These are phyloP conservation scores for Posidonia australis DNA, from an alignment of 106 monocot species.

Conservation along the genomic window DNA sequence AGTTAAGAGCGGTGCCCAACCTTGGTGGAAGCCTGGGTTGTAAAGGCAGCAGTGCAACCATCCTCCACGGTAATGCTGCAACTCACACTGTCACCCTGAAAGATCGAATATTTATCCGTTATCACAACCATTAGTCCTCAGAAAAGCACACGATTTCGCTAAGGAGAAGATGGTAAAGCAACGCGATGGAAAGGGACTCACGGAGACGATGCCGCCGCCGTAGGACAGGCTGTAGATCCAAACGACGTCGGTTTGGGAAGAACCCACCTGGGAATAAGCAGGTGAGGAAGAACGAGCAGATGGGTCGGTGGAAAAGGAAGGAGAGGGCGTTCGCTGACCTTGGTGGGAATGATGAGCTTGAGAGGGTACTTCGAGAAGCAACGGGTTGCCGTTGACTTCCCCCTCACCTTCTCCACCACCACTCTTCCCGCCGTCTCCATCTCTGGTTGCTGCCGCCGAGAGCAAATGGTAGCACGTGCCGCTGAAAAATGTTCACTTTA, in stretches of 20 bases:
- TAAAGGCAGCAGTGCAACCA: constrained; percentile 64
- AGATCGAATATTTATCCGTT: background rate
- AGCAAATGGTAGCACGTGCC: too few species aligned
- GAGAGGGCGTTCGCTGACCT: constrained; percentile 25
- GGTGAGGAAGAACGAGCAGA: background rate
- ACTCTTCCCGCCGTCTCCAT: constrained; percentile 42
- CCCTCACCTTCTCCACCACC: constrained; percentile 59
- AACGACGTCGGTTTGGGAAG: constrained; percentile 49
- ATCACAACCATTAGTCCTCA: background rate
- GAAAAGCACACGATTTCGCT: background rate
- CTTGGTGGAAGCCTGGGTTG: constrained; percentile 98
- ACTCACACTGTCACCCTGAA: constrained; percentile 63
- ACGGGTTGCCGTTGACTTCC: constrained; percentile 66
- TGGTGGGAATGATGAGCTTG: constrained; percentile 78
- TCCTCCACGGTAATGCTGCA: constrained; percentile 47
- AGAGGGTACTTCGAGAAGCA: constrained; percentile 95
- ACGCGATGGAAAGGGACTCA: too few species aligned
- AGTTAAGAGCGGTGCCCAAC: constrained; percentile 17
- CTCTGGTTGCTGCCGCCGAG: too few species aligned
- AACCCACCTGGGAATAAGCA: constrained; percentile 31
- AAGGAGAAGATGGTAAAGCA: too few species aligned
- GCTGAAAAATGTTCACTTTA: too few species aligned
- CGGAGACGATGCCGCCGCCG: constrained; percentile 97
- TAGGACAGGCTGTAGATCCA: constrained; percentile 93
- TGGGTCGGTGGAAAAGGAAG: background rate